phyloP scores from a whole-genome alignment of 441 rosid genomes.

The Metrosideros polymorpha region DNA sequence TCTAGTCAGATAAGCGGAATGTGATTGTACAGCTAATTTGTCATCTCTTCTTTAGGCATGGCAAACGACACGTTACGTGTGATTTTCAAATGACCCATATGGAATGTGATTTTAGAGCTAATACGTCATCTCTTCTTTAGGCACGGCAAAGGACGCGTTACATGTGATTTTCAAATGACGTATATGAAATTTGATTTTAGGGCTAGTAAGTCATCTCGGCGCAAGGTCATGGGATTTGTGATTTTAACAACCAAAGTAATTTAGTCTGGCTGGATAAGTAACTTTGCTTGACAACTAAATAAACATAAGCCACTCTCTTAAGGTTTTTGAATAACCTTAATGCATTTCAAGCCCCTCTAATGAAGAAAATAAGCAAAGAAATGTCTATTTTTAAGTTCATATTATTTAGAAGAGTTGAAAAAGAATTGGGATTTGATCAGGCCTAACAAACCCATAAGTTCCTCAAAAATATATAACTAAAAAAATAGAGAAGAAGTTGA shows the following conservation, averaged over 20 bases:
- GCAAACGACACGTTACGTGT: not conserved
- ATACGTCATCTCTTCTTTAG: not conserved
- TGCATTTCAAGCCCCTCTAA: not conserved
- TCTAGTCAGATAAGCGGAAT: not conserved
- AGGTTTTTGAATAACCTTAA: not conserved
- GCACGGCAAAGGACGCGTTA: not conserved
- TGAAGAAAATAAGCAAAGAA: not conserved
- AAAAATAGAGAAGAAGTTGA: not conserved
- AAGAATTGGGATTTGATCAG: not conserved
- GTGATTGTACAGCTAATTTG: accelerated
- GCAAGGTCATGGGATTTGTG: not conserved
- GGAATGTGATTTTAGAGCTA: not conserved
- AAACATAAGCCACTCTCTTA: not conserved
- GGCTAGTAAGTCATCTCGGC: not conserved
- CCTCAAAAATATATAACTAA: not conserved
- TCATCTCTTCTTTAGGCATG: not conserved
- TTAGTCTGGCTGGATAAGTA: not conserved
- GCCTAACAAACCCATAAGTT: not conserved
- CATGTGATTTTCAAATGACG: not conserved
- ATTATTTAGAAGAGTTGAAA: not conserved
- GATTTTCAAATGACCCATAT: not conserved
- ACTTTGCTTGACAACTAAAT: not conserved
- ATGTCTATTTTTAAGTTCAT: not conserved
- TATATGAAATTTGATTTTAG: not conserved
- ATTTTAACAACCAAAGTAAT: not conserved